These are phyloP conservation scores for Backusella mclennaniae DNA, from an alignment of 192 early-diverging fungal species.

Conservation along the genomic window DNA sequence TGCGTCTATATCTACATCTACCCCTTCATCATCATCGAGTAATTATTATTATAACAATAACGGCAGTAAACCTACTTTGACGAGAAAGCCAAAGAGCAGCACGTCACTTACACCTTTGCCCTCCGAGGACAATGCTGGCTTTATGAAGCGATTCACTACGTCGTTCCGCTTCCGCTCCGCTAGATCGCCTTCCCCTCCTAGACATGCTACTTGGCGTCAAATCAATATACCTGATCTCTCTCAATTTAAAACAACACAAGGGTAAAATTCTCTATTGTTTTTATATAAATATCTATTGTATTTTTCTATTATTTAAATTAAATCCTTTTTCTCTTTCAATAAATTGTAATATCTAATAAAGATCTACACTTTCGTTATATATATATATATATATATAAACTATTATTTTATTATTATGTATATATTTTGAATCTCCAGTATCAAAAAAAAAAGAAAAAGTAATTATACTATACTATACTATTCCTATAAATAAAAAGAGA, in stretches of 20 bases:
- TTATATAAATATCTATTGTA: not conserved
- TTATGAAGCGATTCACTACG: not conserved
- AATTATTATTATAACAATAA: not conserved
- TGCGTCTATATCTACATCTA: not conserved
- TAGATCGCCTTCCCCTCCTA: constrained; percentile 1
- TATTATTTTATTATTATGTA: too few species aligned
- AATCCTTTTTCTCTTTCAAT: too few species aligned
- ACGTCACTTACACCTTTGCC: not conserved
- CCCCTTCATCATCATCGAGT: not conserved
- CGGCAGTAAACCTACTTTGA: not conserved
- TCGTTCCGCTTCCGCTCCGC: not conserved
- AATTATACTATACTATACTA: too few species aligned
- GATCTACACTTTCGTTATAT: too few species aligned
- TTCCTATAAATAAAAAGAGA: too few species aligned
- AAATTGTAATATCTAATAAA: too few species aligned
- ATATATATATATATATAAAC: too few species aligned
- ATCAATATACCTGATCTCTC: constrained; percentile 1
- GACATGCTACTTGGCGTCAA: not conserved
- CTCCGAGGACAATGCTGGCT: not conserved
- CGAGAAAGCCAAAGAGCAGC: not conserved
- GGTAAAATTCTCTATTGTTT: not conserved
- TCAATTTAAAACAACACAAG: not conserved
- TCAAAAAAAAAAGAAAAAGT: too few species aligned
- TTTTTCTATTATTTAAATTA: not conserved
- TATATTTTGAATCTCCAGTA: too few species aligned